A percentile compares a stretch with the other conserved stretches of the same genome.
Evolutionary conservation across 345 rosid species (phyloP).

Genomic region (Bruguiera sexangula): DNA sequence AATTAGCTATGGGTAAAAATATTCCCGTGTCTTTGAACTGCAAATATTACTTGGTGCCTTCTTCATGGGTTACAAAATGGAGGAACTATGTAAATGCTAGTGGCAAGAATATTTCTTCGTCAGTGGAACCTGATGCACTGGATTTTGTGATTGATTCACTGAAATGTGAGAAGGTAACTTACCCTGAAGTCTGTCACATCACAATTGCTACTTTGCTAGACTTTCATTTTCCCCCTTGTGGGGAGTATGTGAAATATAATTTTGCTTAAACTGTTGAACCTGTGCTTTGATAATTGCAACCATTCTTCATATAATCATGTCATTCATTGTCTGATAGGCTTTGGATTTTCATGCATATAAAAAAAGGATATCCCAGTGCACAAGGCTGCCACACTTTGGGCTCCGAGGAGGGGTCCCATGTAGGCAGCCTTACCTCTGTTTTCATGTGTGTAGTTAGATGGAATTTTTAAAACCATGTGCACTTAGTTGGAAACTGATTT

Average conservation of each 20-base stretch:
- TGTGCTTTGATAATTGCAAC: too few relatives aligned
- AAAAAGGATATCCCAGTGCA: too few relatives aligned
- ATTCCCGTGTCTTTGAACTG: slow-evolving; percentile 49
- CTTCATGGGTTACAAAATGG: slow-evolving; percentile 82
- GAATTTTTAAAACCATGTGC: background rate
- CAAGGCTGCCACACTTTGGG: too few relatives aligned
- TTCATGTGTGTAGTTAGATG: background rate
- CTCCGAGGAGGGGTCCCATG: too few relatives aligned
- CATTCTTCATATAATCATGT: too few relatives aligned
- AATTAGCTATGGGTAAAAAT: slow-evolving; percentile 65
- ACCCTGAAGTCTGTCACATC: background rate
- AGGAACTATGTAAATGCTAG: slow-evolving; percentile 66
- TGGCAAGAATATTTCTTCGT: slow-evolving; percentile 62
- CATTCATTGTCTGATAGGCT: too few relatives aligned
- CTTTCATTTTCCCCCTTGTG: too few relatives aligned
- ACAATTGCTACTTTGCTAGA: background rate
- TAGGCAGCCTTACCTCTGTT: too few relatives aligned
- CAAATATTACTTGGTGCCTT: slow-evolving; percentile 74
- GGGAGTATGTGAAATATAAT: too few relatives aligned
- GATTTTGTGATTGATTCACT: slow-evolving; percentile 52
- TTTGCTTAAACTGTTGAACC: too few relatives aligned
- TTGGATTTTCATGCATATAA: too few relatives aligned
- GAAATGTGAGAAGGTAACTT: slow-evolving; percentile 75
- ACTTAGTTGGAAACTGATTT: too few relatives aligned
- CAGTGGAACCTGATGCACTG: slow-evolving; percentile 64